Percentiles rank a stretch among this genome's conserved stretches.
phyloP scores from a whole-genome alignment of 2,329 filamentous ascomycete species.

The Tolypocladium ovalisporum region DNA sequence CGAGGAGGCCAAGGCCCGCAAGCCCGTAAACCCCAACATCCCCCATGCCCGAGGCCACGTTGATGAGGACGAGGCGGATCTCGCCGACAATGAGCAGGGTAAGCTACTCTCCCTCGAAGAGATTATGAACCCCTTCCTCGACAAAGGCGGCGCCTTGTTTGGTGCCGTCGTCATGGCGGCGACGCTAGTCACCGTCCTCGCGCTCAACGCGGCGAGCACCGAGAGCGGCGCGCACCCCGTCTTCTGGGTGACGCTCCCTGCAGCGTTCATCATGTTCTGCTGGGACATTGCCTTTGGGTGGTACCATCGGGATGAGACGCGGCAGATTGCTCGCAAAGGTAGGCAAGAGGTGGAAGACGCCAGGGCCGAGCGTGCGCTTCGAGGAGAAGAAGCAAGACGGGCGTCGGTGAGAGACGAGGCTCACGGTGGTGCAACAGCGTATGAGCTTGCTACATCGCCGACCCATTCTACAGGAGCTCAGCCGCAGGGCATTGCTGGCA shows the following conservation, averaged over 20 bases:
- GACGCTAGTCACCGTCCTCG: constrained; percentile 55
- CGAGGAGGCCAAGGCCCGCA: constrained; percentile 39
- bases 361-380: constrained; percentile 6
- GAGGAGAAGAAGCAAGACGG: constrained; percentile 1
- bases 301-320: constrained; percentile 50
- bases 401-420: background rate
- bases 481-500: background rate
- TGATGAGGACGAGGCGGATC: constrained; percentile 36
- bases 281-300: constrained; percentile 58
- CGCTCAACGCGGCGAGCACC: constrained; percentile 50
- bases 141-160: constrained; percentile 53
- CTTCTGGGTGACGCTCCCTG: constrained; percentile 59
- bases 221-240: constrained; percentile 42
- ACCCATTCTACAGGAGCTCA: background rate
- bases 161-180: constrained; percentile 55
- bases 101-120: constrained; percentile 55
- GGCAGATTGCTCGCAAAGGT: constrained; percentile 48
- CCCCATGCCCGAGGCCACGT: constrained; percentile 48
- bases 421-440: background rate
- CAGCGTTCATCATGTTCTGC: constrained; percentile 55
- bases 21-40: constrained; percentile 63
- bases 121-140: constrained; percentile 65
- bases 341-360: constrained; percentile 19
- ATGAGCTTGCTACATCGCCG: background rate
- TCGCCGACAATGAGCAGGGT: constrained; percentile 35